Base-by-base conservation (phyloP, 2,329 filamentous ascomycete genomes). In the Fusarium longipes region DNA sequence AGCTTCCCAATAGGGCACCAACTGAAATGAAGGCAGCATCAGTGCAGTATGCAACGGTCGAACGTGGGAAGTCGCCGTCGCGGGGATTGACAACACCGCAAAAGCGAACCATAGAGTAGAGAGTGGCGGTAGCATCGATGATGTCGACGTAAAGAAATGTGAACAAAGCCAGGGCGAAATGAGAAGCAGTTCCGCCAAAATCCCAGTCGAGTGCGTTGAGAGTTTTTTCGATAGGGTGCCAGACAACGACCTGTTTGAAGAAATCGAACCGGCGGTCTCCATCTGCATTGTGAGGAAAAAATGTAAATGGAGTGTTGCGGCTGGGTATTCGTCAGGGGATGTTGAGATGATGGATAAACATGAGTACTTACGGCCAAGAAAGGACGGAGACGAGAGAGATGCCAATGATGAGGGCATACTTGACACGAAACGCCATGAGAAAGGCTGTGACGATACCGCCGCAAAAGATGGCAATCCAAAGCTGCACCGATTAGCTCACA, bases 381-480 rank as follows among this genome's bases (percentile, higher is more conserved):
- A 92, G 81, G 66, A 93, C 84, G 6, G 90, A 91, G 6, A 93
- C 90, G 8, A 93, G 79, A 11, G 87, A 80, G 54, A 93, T 93
- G 3, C 91, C 91, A 24, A 91, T 86, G 53, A 93, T 86, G 63
- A 93, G 91, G 45, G 91, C 89, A 54, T 90, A 89, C 75, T 92
- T 93, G 78, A 93, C 83, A 36, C 89, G 87, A 76, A 90, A 93
- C 18, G 90, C 86, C 91, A 93, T 93, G 78, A 97, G 87, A 68
- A 95, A 86, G 7, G 91, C 88, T 0, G 93, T 95, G 35, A 96
- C 77, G 43, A 97, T 83, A 32, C 93, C 92, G 15, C 93, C 92
- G 53, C 90, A 88, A 74, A 93, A 89, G 67, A 97, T 90, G 12
- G 92, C 93, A 53, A 96, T 87, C 93, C 93, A 97, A 84, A 96